Percentiles rank a stretch among this genome's conserved stretches.
Conservation (phyloP, 2,329 filamentous ascomycete species). For the Sclerotinia spermophila region DNA sequence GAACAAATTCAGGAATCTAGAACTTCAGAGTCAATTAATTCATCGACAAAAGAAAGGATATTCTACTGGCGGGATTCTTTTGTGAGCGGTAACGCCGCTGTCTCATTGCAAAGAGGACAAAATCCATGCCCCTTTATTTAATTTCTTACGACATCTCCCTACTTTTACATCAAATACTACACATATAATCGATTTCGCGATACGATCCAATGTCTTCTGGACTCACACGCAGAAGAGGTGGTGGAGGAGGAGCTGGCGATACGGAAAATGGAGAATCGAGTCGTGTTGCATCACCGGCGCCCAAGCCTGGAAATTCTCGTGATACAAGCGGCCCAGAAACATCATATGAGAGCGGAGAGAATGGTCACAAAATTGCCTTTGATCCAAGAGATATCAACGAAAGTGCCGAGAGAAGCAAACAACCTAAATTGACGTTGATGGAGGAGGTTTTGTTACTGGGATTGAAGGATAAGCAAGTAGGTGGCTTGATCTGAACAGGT, state of each 20-base stretch:
- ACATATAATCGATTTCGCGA: conserved; percentile 16
- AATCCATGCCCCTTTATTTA: conserved; percentile 28
- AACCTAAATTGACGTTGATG: conserved; percentile 98
- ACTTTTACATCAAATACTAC: conserved; percentile 21
- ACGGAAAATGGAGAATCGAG: conserved; percentile 61
- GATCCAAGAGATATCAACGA: conserved; percentile 97
- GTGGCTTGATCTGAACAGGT: conserved; percentile 31
- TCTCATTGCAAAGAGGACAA: conserved; percentile 12
- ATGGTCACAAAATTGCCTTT: conserved; percentile 97
- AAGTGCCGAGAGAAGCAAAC: conserved; percentile 92
- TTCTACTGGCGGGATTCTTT: conserved; percentile 16
- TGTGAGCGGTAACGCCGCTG: conserved; percentile 21
- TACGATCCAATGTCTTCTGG: conserved; percentile 46
- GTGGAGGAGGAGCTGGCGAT: conserved; percentile 59
- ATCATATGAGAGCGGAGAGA: conserved; percentile 86
- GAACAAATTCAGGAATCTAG: conserved; percentile 1
- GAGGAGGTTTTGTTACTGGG: conserved; percentile 95
- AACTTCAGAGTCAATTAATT: background rate
- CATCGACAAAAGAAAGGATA: conserved; percentile 1
- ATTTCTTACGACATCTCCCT: conserved; percentile 22
- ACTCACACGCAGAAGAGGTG: conserved; percentile 64
- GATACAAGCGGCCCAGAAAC: conserved; percentile 65
- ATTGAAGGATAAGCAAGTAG: conserved; percentile 96
- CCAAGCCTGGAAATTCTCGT: conserved; percentile 56
- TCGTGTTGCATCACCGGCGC: conserved; percentile 63